A percentile compares a stretch with the other conserved stretches of the same genome.
phyloP scores from a whole-genome alignment of 495 filamentous ascomycete genomes.

The Lasiosphaeria hispida region DNA sequence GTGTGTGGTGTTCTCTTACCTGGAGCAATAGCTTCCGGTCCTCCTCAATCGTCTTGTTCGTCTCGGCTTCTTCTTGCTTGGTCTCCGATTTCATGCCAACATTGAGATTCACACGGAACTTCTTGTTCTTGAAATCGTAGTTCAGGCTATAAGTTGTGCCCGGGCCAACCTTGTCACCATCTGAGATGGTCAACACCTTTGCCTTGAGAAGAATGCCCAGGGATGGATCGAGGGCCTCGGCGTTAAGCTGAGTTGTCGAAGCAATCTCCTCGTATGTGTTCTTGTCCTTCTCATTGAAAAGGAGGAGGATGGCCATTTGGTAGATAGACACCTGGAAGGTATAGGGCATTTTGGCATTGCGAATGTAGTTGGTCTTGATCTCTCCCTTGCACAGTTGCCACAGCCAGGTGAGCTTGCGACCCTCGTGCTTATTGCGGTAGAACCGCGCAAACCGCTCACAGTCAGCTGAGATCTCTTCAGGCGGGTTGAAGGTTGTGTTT shows the following conservation, averaged over 20 bases:
- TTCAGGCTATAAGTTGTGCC: conserved; percentile 79
- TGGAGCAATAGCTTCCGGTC: conserved; percentile 95
- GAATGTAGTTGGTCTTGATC: conserved; percentile 88
- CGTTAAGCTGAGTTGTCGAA: conserved; percentile 70
- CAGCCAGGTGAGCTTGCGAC: conserved; percentile 94
- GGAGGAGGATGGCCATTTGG: conserved; percentile 94
- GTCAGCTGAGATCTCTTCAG: conserved; percentile 77
- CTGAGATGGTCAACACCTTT: conserved; percentile 70
- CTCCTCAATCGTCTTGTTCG: conserved; percentile 99
- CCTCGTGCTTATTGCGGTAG: conserved; percentile 93
- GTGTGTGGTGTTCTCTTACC: conserved; percentile 52
- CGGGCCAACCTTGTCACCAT: conserved; percentile 69
- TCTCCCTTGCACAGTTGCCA: conserved; percentile 99
- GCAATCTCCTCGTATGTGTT: conserved; percentile 84
- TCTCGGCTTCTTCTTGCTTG: conserved; percentile 93
- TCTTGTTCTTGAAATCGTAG: conserved; percentile 95
- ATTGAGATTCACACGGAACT: conserved; percentile 94
- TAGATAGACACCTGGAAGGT: conserved; percentile 98
- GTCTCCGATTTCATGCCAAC: conserved; percentile 90
- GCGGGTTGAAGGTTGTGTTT: conserved; percentile 79
- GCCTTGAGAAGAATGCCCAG: conserved; percentile 84
- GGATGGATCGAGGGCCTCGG: conserved; percentile 81
- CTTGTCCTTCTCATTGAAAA: conserved; percentile 91
- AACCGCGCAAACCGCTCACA: conserved; percentile 86
- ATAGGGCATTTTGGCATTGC: conserved; percentile 81